Conservation (phyloP, 768 basidiomycete species). For the Cubamyces sp. region DNA sequence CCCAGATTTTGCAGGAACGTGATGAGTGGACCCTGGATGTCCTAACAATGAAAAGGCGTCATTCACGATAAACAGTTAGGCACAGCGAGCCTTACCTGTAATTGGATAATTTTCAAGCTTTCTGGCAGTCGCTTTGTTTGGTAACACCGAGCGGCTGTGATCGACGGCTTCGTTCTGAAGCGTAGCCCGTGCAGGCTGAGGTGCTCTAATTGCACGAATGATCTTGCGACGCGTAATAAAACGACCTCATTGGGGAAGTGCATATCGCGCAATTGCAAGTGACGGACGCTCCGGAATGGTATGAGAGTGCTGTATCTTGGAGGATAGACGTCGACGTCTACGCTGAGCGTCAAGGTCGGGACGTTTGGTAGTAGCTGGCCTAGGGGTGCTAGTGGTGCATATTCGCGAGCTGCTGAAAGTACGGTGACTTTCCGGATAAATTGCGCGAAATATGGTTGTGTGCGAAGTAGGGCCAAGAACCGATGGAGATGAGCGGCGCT, state of each 20-base stretch:
- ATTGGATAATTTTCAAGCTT: no score
- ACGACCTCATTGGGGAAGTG: neutral
- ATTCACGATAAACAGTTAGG: no score
- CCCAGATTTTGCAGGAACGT: no score
- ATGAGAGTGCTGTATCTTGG: neutral
- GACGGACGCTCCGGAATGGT: neutral
- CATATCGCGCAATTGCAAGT: neutral
- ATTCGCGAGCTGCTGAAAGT: neutral
- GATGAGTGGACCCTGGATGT: no score
- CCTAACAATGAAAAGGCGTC: no score
- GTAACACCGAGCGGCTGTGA: no score
- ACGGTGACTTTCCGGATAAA: neutral
- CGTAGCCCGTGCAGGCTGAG: no score
- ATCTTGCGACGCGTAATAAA: neutral
- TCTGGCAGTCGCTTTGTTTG: no score
- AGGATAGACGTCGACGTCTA: slow-evolving; percentile 1
- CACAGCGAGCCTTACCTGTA: no score
- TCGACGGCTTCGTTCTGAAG: no score
- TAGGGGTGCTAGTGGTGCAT: neutral
- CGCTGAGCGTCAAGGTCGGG: neutral
- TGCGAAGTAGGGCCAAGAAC: neutral
- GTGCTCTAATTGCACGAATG: neutral
- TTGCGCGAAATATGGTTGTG: neutral
- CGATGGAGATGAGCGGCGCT: neutral
- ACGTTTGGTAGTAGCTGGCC: neutral